Evolutionary conservation across 768 basidiomycete genomes (phyloP).

Genomic region (Boletus vinaceobasis): DNA sequence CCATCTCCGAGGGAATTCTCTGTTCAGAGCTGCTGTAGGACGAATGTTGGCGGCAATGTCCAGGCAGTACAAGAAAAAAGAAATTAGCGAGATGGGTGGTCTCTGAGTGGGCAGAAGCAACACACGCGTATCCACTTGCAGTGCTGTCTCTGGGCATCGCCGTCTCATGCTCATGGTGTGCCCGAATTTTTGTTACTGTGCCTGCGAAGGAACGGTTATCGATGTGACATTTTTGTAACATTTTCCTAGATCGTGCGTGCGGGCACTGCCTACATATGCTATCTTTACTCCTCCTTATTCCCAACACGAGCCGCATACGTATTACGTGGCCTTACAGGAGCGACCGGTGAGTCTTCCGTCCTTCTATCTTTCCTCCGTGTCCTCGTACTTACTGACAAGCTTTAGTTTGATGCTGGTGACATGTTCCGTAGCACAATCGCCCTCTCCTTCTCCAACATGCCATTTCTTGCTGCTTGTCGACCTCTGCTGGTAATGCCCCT

Average conservation of each 20-base stretch:
- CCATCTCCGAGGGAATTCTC: conserved; percentile 24
- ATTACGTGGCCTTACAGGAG: conserved; percentile 25
- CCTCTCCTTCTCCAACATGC: conserved; percentile 3
- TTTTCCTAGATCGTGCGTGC: conserved; percentile 11
- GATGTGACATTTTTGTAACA: conserved; percentile 13
- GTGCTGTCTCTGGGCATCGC: conserved; percentile 26
- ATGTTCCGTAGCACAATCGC: background rate
- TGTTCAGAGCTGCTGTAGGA: background rate
- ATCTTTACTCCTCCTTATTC: conserved; percentile 24
- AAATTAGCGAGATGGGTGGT: conserved; percentile 24
- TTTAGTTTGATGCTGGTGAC: conserved; percentile 17
- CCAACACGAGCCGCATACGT: conserved; percentile 8
- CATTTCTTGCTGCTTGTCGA: conserved; percentile 5
- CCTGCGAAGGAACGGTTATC: conserved; percentile 15
- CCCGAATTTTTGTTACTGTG: conserved; percentile 4
- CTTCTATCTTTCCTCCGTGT: conserved; percentile 10
- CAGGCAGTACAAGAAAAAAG: conserved; percentile 15
- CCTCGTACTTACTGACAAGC: conserved; percentile 10
- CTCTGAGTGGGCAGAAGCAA: conserved; percentile 30
- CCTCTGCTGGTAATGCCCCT: conserved; percentile 11
- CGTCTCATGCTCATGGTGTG: conserved; percentile 14
- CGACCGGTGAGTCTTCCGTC: conserved; percentile 9
- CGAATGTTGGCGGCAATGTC: conserved; percentile 6
- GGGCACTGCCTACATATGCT: conserved; percentile 19
- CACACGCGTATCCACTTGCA: conserved; percentile 23